Evolutionary conservation across 106 monocot species (phyloP).

Genomic region (Posidonia australis): DNA sequence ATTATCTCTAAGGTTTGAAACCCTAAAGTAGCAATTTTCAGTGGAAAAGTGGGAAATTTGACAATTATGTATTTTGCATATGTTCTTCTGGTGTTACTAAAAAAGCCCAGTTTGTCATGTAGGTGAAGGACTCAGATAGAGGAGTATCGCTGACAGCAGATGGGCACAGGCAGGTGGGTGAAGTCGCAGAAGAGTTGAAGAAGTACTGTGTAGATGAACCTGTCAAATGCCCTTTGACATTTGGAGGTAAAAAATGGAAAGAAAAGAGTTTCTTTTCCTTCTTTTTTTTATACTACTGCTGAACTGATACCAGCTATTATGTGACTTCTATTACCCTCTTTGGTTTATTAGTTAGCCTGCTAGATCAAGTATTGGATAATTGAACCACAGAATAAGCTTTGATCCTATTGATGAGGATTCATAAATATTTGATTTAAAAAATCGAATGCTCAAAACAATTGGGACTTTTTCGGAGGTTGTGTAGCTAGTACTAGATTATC

Average conservation of each 20-base stretch:
- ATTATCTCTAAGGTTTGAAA: slow-evolving; percentile 73
- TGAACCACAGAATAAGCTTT: no score
- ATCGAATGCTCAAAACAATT: no score
- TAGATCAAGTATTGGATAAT: no score
- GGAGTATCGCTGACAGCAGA: slow-evolving; percentile 63
- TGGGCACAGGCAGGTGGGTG: slow-evolving; percentile 57
- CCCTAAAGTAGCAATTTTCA: neutral
- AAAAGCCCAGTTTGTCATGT: slow-evolving; percentile 15
- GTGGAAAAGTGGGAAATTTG: neutral
- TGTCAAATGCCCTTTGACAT: slow-evolving; percentile 78
- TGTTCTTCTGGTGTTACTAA: neutral
- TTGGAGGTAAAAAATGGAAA: slow-evolving; percentile 45
- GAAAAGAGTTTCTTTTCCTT: neutral
- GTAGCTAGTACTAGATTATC: no score
- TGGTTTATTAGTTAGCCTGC: no score
- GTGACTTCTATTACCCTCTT: neutral
- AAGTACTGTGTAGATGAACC: slow-evolving; percentile 69
- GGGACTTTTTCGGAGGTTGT: no score
- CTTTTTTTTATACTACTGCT: neutral
- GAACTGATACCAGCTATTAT: neutral
- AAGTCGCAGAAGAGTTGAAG: slow-evolving; percentile 40
- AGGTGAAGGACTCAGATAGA: slow-evolving; percentile 87
- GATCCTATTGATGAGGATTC: no score
- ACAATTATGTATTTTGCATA: neutral
- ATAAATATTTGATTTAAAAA: no score